A percentile compares a stretch with the other conserved stretches of the same genome.
These are phyloP conservation scores for Fomitopsis pulvina DNA, from an alignment of 768 basidiomycete genomes.

Conservation along the genomic window DNA sequence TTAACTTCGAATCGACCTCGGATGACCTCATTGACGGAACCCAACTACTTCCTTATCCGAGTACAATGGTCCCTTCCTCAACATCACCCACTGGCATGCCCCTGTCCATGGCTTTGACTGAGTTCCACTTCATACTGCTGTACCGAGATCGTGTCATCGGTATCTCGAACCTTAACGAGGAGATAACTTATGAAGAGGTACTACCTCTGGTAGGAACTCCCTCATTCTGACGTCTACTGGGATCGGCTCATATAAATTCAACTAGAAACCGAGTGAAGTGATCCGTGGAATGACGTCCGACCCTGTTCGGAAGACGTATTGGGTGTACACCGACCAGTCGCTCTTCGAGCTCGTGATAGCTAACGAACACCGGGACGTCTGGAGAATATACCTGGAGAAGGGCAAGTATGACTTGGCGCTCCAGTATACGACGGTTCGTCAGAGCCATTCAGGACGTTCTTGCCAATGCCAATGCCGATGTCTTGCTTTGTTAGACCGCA, in stretches of 20 bases:
- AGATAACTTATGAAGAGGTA: slow-evolving; percentile 75
- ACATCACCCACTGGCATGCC: slow-evolving; percentile 23
- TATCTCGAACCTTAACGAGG: slow-evolving; percentile 75
- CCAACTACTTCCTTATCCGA: slow-evolving; percentile 77
- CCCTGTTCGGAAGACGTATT: slow-evolving; percentile 83
- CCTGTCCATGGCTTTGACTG: slow-evolving; percentile 74
- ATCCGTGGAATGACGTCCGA: slow-evolving; percentile 77
- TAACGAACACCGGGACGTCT: slow-evolving; percentile 92
- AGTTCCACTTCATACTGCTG: slow-evolving; percentile 87
- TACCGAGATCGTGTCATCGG: slow-evolving; percentile 75
- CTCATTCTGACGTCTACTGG: neutral
- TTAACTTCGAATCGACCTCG: slow-evolving; percentile 61
- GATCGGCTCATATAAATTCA: neutral
- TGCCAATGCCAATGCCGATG: neutral
- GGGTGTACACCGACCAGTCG: slow-evolving; percentile 87
- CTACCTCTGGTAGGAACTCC: slow-evolving; percentile 61
- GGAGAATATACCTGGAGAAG: slow-evolving; percentile 83
- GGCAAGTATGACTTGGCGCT: slow-evolving; percentile 74
- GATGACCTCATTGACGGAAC: slow-evolving; percentile 76
- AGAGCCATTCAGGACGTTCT: neutral
- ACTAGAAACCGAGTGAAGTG: slow-evolving; percentile 67
- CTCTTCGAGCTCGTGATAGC: slow-evolving; percentile 81
- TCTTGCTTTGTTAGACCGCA: slow-evolving; percentile 53
- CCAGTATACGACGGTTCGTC: slow-evolving; percentile 68
- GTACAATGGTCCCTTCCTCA: slow-evolving; percentile 27